Conservation (phyloP, 805 yeast genomes). For the Metschnikowia henanensis region DNA sequence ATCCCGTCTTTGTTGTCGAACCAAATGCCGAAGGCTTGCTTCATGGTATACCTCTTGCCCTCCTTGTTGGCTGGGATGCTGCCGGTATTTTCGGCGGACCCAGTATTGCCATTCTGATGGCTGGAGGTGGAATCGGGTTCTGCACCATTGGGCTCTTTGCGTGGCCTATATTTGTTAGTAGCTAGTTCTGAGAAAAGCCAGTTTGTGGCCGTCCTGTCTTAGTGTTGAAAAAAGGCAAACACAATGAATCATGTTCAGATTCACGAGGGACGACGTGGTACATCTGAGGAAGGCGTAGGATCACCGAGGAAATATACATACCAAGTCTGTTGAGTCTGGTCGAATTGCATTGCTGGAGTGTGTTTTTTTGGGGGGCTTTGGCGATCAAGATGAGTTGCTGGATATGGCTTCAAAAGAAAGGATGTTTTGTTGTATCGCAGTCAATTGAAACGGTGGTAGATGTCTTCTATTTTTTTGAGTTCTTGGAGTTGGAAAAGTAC, state of each 20-base stretch:
- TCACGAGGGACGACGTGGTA: no score
- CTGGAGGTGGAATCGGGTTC: slow-evolving; percentile 1
- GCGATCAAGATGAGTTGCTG: no score
- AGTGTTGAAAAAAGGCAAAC: background rate
- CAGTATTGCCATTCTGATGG: slow-evolving; percentile 1
- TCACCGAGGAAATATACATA: slow-evolving; percentile 7
- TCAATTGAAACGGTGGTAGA: background rate
- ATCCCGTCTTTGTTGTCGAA: slow-evolving; percentile 30
- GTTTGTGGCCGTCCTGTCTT: no score
- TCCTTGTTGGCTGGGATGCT: slow-evolving; percentile 39
- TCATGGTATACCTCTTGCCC: slow-evolving; percentile 47
- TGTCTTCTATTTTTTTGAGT: background rate
- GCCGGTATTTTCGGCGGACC: slow-evolving; percentile 4
- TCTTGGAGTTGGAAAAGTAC: background rate
- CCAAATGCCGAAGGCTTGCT: slow-evolving; percentile 57
- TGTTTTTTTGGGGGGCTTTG: no score
- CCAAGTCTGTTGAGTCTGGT: slow-evolving; percentile 16
- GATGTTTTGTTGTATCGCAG: background rate
- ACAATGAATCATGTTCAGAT: no score
- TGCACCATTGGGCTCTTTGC: slow-evolving; percentile 14
- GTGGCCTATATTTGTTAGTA: slow-evolving; percentile 18
- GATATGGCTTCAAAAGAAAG: no score
- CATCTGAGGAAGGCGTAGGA: background rate
- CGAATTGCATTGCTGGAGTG: slow-evolving; percentile 10
- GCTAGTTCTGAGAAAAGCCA: background rate